phyloP scores from a whole-genome alignment of 2,329 filamentous ascomycete species.

The Rachicladosporium sp. region DNA sequence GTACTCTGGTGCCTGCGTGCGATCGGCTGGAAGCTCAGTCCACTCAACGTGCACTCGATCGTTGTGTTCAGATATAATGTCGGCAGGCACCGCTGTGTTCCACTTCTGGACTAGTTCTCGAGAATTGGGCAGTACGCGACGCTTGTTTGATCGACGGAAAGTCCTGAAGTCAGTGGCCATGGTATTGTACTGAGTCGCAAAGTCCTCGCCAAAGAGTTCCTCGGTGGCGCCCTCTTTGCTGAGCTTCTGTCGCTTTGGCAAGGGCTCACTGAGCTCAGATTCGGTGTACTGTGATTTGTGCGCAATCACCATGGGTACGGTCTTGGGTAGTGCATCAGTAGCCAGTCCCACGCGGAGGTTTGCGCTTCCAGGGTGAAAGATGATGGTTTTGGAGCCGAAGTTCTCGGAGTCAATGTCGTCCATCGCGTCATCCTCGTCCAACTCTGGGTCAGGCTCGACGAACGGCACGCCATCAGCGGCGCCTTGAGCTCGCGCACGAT shows the following conservation, averaged over 20 bases:
- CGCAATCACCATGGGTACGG: constrained; percentile 84
- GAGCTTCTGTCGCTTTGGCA: constrained; percentile 52
- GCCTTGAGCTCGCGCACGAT: constrained; percentile 68
- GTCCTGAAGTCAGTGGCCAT: constrained; percentile 79
- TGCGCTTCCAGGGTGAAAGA: constrained; percentile 91
- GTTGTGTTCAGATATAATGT: constrained; percentile 86
- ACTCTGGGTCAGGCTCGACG: constrained; percentile 26
- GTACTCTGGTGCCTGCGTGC: constrained; percentile 54
- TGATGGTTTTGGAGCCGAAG: constrained; percentile 79
- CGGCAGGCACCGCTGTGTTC: constrained; percentile 72
- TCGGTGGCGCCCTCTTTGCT: constrained; percentile 55
- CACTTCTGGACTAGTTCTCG: constrained; percentile 92
- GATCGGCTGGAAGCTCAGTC: constrained; percentile 62
- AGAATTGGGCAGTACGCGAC: constrained; percentile 90
- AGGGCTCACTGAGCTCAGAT: constrained; percentile 71
- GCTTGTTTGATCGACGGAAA: constrained; percentile 86
- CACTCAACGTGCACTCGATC: constrained; percentile 89
- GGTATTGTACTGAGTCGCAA: constrained; percentile 56
- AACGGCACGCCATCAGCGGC: constrained; percentile 35
- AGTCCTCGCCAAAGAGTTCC: constrained; percentile 79
- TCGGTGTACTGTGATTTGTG: constrained; percentile 67
- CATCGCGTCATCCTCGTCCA: constrained; percentile 39
- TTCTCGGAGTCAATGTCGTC: constrained; percentile 45
- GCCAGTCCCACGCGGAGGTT: constrained; percentile 89
- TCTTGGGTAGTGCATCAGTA: constrained; percentile 90